Percentiles rank a stretch among this genome's conserved stretches.
phyloP scores from a whole-genome alignment of 2,329 filamentous ascomycete species.

The Sphaerulina vaccinii region DNA sequence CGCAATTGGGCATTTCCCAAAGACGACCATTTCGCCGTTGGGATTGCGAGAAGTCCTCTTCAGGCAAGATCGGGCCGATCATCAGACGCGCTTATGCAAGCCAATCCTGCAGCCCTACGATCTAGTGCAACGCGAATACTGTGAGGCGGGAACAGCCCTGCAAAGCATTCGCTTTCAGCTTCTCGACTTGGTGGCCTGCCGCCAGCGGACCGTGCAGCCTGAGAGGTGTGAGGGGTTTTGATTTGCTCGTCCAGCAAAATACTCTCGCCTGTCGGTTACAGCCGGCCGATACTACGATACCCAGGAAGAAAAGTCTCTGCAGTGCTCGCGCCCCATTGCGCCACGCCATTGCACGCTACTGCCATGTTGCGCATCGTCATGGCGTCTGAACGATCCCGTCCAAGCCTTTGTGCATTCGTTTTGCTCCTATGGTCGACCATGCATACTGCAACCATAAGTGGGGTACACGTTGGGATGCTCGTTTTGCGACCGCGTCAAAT shows the following conservation, averaged over 20 bases:
- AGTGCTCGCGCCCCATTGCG: constrained; percentile 16
- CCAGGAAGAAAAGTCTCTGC: constrained; percentile 23
- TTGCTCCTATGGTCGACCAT: constrained; percentile 17
- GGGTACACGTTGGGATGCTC: constrained; percentile 18
- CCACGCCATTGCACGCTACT: constrained; percentile 22
- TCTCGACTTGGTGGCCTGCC: constrained; percentile 1
- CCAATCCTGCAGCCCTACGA: constrained; percentile 21
- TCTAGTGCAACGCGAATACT: constrained; percentile 17
- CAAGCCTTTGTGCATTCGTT: constrained; percentile 6
- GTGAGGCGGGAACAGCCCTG: constrained; percentile 6
- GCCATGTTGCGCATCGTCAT: constrained; percentile 23
- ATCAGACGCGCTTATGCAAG: constrained; percentile 15
- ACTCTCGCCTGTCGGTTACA: constrained; percentile 7
- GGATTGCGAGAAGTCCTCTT: background rate
- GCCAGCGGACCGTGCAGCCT: background rate
- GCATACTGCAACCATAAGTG: constrained; percentile 11
- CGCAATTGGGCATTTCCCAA: too few species aligned
- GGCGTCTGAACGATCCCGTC: constrained; percentile 17
- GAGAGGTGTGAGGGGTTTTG: background rate
- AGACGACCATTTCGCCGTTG: constrained; percentile 16
- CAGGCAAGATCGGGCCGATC: constrained; percentile 14
- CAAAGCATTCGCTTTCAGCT: constrained; percentile 12
- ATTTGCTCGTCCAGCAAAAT: constrained; percentile 9
- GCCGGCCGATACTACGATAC: constrained; percentile 5
- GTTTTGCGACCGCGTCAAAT: constrained; percentile 16